These are phyloP conservation scores for Purshia tridentata DNA, from an alignment of 306 rosid species.

Conservation along the genomic window DNA sequence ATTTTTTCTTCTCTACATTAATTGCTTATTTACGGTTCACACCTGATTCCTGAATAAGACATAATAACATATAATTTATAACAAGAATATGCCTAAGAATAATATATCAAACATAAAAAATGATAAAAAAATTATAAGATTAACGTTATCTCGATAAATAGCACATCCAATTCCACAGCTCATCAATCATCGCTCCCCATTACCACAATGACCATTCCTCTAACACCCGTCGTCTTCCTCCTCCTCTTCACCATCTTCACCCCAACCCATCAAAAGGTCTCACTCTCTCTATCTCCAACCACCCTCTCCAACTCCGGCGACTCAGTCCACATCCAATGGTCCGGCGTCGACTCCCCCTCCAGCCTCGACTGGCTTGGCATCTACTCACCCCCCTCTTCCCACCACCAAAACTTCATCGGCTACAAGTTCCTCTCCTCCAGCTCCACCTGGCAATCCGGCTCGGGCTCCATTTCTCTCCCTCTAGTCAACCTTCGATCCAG, in stretches of 20 bases:
- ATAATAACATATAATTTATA: too few species aligned
- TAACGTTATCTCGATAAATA: too few species aligned
- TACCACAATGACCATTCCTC: slow-evolving; percentile 2
- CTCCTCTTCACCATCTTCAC: slow-evolving; percentile 13
- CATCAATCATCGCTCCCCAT: background rate
- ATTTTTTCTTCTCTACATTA: too few species aligned
- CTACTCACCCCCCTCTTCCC: slow-evolving; percentile 68
- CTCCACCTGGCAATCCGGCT: slow-evolving; percentile 62
- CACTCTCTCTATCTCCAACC: slow-evolving; percentile 44
- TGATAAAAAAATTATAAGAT: too few species aligned
- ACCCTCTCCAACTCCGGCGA: slow-evolving; percentile 56
- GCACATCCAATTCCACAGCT: background rate
- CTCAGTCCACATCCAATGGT: slow-evolving; percentile 55
- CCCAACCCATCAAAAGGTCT: slow-evolving; percentile 35
- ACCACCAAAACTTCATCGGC: slow-evolving; percentile 64
- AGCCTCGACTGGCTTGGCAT: slow-evolving; percentile 77
- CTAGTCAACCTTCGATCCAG: slow-evolving; percentile 73
- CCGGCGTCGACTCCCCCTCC: slow-evolving; percentile 65
- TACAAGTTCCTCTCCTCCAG: slow-evolving; percentile 66
- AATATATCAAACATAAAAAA: too few species aligned
- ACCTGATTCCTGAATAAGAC: too few species aligned
- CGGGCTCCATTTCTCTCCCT: slow-evolving; percentile 57
- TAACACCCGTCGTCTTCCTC: slow-evolving; percentile 6
- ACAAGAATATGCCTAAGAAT: background rate
- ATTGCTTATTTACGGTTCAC: too few species aligned